phyloP scores from a whole-genome alignment of 257 asterid species.

The Anisodus tanguticus region DNA sequence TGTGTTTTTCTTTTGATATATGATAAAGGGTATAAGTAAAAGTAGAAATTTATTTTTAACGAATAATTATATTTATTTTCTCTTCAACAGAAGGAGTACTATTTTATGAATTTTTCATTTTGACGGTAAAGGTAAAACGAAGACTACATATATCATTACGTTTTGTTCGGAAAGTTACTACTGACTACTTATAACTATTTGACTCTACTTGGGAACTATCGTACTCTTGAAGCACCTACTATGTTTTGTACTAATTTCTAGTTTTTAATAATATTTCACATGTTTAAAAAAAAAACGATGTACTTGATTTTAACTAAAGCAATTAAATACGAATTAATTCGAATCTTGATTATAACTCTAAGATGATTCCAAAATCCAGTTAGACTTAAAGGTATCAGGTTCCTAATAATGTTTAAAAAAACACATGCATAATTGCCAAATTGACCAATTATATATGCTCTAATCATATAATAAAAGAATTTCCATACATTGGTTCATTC shows the following conservation, averaged over 20 bases:
- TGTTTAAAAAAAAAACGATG: neutral
- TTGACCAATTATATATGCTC: constrained; percentile 13
- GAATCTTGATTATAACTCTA: neutral
- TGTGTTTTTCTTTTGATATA: too few species aligned
- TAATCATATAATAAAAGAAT: constrained; percentile 24
- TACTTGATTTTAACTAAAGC: constrained; percentile 5
- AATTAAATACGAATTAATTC: neutral
- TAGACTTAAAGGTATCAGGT: constrained; percentile 4
- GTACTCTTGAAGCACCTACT: neutral
- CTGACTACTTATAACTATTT: neutral
- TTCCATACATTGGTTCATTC: constrained; percentile 25
- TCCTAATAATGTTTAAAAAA: constrained; percentile 13
- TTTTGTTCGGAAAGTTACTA: neutral
- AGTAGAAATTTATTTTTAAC: too few species aligned
- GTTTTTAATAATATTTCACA: neutral
- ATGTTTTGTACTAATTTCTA: neutral
- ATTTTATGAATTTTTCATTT: neutral
- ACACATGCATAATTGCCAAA: constrained; percentile 25
- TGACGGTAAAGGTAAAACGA: neutral
- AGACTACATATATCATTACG: neutral
- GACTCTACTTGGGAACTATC: neutral
- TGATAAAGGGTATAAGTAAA: neutral
- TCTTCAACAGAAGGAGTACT: too few species aligned
- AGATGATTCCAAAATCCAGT: constrained; percentile 11
- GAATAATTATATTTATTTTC: too few species aligned